Conservation (phyloP, 106 monocot genomes). For the Phalaenopsis equestris region DNA sequence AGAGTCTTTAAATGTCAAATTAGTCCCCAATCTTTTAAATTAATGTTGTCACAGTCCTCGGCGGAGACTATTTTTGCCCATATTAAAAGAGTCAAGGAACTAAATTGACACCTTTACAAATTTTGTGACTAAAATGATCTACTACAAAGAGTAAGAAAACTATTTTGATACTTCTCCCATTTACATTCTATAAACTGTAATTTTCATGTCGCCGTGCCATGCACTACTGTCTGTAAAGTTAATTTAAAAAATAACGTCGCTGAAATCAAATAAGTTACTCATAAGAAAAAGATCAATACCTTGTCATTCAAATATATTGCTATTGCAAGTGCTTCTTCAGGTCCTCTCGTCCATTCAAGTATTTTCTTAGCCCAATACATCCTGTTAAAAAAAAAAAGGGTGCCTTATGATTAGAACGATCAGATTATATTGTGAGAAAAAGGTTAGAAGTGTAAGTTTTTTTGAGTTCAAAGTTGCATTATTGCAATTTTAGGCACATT, state of each 20-base stretch:
- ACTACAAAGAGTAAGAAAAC: too few species aligned
- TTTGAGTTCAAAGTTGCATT: neutral
- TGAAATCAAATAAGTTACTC: neutral
- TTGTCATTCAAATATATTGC: conserved; percentile 92
- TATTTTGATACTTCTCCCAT: too few species aligned
- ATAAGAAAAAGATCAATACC: conserved; percentile 29
- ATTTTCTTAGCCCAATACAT: conserved; percentile 99
- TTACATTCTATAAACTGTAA: neutral
- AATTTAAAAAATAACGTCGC: neutral
- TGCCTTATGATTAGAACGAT: neutral
- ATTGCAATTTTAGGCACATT: neutral
- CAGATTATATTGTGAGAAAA: neutral
- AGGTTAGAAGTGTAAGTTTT: neutral
- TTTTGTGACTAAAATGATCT: too few species aligned
- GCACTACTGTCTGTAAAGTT: neutral
- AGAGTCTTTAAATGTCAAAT: too few species aligned
- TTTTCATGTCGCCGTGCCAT: neutral
- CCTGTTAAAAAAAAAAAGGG: conserved; percentile 29
- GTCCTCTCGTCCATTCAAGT: conserved; percentile 91
- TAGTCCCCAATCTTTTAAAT: too few species aligned
- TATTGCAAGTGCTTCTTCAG: conserved; percentile 94
- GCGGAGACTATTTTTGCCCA: too few species aligned
- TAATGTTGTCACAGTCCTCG: too few species aligned
- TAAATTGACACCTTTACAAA: too few species aligned
- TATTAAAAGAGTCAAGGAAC: too few species aligned